Evolutionary conservation across 2,329 filamentous ascomycete genomes (phyloP).

Genomic region (Colletotrichum tropicale): DNA sequence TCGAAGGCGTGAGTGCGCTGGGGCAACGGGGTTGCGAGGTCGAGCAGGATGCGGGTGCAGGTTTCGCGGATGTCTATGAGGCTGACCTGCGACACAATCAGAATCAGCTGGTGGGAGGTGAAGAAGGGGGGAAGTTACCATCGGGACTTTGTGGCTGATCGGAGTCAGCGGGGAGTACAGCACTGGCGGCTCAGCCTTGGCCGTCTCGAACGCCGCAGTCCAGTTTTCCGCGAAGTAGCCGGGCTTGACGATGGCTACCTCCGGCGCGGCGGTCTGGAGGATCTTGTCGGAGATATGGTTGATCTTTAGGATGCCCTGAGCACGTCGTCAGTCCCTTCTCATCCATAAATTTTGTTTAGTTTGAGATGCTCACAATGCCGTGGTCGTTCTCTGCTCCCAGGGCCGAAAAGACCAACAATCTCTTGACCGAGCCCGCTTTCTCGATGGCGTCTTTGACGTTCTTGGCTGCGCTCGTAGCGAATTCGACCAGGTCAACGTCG

Average conservation of each 20-base stretch:
- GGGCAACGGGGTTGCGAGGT: not conserved
- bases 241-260: conserved; percentile 24
- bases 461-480: conserved; percentile 26
- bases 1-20: conserved; percentile 23
- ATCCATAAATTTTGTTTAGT: rapidly evolving
- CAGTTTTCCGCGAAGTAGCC: conserved; percentile 22
- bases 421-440: conserved; percentile 16
- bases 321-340: rapidly evolving
- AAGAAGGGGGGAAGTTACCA: conserved; percentile 28
- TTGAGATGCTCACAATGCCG: conserved; percentile 29
- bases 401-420: conserved; percentile 30
- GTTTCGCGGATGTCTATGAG: conserved; percentile 30
- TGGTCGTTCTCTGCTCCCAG: conserved; percentile 31
- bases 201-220: conserved; percentile 4
- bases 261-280: conserved; percentile 20
- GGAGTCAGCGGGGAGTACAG: conserved; percentile 30
- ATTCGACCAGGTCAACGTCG: conserved; percentile 26
- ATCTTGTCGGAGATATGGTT: conserved; percentile 25
- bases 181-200: conserved; percentile 23
- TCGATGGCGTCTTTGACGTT: conserved; percentile 28
- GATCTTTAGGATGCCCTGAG: conserved; percentile 28
- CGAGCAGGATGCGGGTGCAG: conserved; percentile 27
- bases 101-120: not conserved
- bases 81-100: conserved; percentile 24
- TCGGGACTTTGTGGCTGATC: conserved; percentile 28